Base-by-base conservation (phyloP, 306 rosid genomes). In the Trichosanthes cucumerina region DNA sequence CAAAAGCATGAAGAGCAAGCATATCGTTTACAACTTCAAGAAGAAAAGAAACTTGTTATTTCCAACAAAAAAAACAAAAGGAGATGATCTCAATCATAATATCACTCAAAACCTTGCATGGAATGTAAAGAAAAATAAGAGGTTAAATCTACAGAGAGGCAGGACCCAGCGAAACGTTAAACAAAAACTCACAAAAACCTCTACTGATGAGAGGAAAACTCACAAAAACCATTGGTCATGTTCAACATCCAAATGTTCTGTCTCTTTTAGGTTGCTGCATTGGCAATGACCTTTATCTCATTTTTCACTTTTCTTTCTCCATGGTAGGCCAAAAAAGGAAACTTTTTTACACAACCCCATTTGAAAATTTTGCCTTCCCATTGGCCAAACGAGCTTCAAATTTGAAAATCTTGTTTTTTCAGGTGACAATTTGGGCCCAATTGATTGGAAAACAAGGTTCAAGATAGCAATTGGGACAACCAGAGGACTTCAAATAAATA, bases 201-300 rank as follows among this genome's bases (percentile, higher is more conserved):
- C 82, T 3, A 82, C 82, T 11, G 99, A 95, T 75, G 99, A 92
- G 72, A 87, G 99, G 58, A 95, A 91, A 74, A 97, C n/a, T n/a
- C n/a, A n/a, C n/a, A 90, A 85, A 95, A 86, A 95, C 97, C 16
- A 87, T 95, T 28, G 97, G 99, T 28, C 99, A 95, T 79, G 99
- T 88, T 6, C 79, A 68, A 50, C 97, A 92, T 80, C 81, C 87
- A 21, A 94, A 94, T 79, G 94, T 94, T 0, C 50, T 90, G 80
- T 87, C 98, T 6, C 94, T 94, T 62, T 63, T 87, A 63, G 98
- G 97, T 7, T 94, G 97, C 76, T 94, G 98, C 64, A 86, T 92
- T 59, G 98, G 92, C 69, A 89, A 85, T 80, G 97, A 96, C 9
- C 97, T 94, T 58, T 90, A 94, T 84, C 90, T 94, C 66, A 83